These are phyloP conservation scores for Aspergillus haitiensis DNA, from an alignment of 495 filamentous ascomycete genomes.

Conservation along the genomic window DNA sequence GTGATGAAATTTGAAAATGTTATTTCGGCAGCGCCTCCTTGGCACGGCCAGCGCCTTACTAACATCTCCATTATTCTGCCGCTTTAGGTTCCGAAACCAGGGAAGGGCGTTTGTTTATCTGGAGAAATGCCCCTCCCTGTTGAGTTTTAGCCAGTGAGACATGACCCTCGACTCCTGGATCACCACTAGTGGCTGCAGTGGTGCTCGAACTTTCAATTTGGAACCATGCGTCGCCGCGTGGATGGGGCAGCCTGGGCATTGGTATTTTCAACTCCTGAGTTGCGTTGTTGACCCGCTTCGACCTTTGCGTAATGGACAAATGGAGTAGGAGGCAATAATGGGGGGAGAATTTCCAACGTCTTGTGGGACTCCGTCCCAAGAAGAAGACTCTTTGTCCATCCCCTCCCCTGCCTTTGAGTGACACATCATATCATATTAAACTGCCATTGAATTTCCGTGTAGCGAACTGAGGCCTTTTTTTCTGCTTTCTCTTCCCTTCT, in stretches of 20 bases:
- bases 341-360: neutral
- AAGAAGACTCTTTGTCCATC: neutral
- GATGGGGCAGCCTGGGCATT: neutral
- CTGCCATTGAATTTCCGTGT: neutral
- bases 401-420: neutral
- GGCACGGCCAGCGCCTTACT: neutral
- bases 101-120: neutral
- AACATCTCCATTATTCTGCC: neutral
- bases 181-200: neutral
- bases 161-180: neutral
- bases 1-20: neutral
- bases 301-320: neutral
- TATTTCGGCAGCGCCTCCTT: neutral
- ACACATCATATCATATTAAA: conserved; percentile 1
- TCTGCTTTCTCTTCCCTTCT: neutral
- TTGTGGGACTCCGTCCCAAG: neutral
- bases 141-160: neutral
- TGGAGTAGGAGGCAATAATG: neutral
- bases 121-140: neutral
- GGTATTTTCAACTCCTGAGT: neutral
- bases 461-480: too few species aligned
- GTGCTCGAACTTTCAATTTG: neutral
- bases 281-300: neutral
- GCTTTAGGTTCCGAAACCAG: neutral
- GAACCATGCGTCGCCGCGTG: neutral